Percentiles rank a stretch among this genome's conserved stretches.
These are phyloP conservation scores for Zymoseptoria crescenta DNA, from an alignment of 2,329 filamentous ascomycete genomes.

Conservation along the genomic window DNA sequence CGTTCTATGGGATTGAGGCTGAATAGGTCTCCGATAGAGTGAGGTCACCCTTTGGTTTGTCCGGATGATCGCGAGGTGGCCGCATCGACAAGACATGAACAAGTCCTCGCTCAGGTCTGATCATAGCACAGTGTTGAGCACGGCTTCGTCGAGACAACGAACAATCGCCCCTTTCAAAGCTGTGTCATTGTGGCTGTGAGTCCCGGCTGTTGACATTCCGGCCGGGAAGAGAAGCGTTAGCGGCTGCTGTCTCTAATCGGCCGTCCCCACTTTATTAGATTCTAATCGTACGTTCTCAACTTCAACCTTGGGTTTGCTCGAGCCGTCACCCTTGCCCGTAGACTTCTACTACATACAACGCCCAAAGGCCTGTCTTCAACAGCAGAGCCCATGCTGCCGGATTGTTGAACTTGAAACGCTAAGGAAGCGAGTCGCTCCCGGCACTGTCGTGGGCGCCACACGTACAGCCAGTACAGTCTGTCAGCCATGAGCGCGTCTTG, in stretches of 20 bases:
- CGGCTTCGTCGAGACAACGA: background rate
- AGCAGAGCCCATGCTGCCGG: background rate
- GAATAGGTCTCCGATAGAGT: background rate
- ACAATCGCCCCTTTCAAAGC: background rate
- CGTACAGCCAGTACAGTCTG: background rate
- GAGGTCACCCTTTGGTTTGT: too few species aligned
- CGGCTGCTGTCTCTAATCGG: background rate
- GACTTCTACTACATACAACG: background rate
- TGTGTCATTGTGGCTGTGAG: background rate
- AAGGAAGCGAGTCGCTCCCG: background rate
- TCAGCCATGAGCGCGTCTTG: slow-evolving; percentile 14
- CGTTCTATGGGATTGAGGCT: background rate
- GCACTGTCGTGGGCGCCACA: background rate
- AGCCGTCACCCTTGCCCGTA: background rate
- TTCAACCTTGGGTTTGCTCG: too few species aligned
- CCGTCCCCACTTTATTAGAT: background rate
- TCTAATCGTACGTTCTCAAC: too few species aligned
- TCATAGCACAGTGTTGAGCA: background rate
- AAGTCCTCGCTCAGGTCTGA: background rate
- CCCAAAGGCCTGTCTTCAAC: background rate
- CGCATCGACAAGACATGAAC: background rate
- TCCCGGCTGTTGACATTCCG: background rate
- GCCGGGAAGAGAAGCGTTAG: background rate
- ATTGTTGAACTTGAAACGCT: background rate
- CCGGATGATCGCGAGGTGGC: too few species aligned